A percentile compares a stretch with the other conserved stretches of the same genome.
Evolutionary conservation across 108 stramenopile genomes (phyloP).

Genomic region (Nitzschia sp.): DNA sequence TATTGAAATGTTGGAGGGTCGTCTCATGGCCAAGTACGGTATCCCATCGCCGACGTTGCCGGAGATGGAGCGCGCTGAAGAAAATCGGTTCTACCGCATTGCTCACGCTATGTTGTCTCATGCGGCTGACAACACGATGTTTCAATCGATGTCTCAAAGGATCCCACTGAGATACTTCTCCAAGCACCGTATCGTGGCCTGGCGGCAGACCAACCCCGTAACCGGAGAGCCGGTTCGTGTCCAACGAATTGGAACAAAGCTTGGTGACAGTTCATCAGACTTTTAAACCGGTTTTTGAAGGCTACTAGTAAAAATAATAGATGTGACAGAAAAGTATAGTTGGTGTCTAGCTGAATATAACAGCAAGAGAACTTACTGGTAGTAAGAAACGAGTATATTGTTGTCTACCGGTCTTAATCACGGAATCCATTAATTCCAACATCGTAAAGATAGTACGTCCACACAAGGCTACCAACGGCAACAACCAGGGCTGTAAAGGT

Average conservation of each 20-base stretch:
- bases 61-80: constrained; percentile 37
- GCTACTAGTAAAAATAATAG: background rate
- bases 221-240: constrained; percentile 58
- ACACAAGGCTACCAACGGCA: background rate
- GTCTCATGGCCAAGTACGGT: constrained; percentile 78
- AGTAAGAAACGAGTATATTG: background rate
- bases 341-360: no score
- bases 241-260: constrained; percentile 57
- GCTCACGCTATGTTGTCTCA: constrained; percentile 68
- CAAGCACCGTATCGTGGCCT: constrained; percentile 66
- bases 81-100: constrained; percentile 58
- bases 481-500: constrained; percentile 2
- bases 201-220: constrained; percentile 67
- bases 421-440: constrained; percentile 3
- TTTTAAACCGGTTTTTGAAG: background rate
- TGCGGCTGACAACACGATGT: constrained; percentile 32
- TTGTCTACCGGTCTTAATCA: background rate
- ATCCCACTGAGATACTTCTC: constrained; percentile 75
- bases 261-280: constrained; percentile 10
- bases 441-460: background rate
- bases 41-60: constrained; percentile 35
- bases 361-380: background rate
- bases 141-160: background rate
- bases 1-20: constrained; percentile 55
- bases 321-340: no score